Percentiles rank a stretch among this genome's conserved stretches.
Evolutionary conservation across 257 asterid species (phyloP).

Genomic region (Petunia secreta): DNA sequence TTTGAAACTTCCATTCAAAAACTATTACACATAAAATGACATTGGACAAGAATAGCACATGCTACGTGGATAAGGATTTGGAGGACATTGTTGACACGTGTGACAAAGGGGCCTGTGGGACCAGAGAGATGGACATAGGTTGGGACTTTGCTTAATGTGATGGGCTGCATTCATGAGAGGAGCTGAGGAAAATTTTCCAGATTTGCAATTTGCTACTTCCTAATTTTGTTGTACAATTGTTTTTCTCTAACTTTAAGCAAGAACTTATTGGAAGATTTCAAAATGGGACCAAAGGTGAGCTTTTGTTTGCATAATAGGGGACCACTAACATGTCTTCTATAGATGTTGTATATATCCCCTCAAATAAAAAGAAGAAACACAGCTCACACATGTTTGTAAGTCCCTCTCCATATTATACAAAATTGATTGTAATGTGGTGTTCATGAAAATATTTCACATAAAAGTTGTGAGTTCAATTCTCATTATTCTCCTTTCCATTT

Average conservation of each 20-base stretch:
- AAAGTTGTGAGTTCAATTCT: too few species aligned
- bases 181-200: background rate
- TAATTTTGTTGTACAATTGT: background rate
- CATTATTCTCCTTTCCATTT: too few species aligned
- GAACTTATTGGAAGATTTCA: background rate
- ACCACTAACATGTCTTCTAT: conserved; percentile 31
- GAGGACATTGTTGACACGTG: conserved; percentile 29
- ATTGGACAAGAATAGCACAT: background rate
- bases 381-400: background rate
- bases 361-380: background rate
- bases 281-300: conserved; percentile 26
- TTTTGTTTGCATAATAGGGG: conserved; percentile 23
- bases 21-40: too few species aligned
- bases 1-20: too few species aligned
- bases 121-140: background rate
- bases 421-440: too few species aligned
- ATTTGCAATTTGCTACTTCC: background rate
- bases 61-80: conserved; percentile 29
- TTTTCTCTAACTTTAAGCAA: background rate
- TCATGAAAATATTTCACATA: too few species aligned
- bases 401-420: too few species aligned
- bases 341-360: conserved; percentile 5
- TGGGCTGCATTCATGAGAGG: conserved; percentile 26
- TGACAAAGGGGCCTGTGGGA: background rate
- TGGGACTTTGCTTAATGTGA: background rate